These are phyloP conservation scores for Pichia scutulata DNA, from an alignment of 805 yeast species.

Conservation along the genomic window DNA sequence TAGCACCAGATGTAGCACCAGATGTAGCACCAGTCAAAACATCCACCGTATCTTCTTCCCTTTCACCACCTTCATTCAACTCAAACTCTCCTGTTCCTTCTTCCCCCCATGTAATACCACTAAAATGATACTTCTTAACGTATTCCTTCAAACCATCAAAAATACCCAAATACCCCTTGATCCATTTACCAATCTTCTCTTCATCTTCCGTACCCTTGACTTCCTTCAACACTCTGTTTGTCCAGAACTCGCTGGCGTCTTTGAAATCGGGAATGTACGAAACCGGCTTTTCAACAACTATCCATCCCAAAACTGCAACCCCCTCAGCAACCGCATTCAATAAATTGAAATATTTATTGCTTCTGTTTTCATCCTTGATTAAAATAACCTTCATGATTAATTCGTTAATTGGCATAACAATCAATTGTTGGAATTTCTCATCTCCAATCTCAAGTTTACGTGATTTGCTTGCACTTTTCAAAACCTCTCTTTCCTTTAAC, in stretches of 20 bases:
- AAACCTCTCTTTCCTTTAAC: conserved; percentile 47
- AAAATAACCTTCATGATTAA: conserved; percentile 49
- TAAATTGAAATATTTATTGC: conserved; percentile 56
- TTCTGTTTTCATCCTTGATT: conserved; percentile 69
- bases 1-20: conserved; percentile 21
- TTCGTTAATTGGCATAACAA: conserved; percentile 58
- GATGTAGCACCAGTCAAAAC: conserved; percentile 14
- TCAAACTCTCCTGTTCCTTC: too few relatives aligned
- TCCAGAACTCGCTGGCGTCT: conserved; percentile 91
- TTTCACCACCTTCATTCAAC: conserved; percentile 40
- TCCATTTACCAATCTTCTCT: conserved; percentile 58
- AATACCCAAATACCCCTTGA: conserved; percentile 49
- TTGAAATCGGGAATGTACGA: conserved; percentile 72
- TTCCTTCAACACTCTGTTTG: conserved; percentile 83
- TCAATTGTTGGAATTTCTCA: conserved; percentile 43
- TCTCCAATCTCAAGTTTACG: conserved; percentile 57
- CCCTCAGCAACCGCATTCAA: conserved; percentile 86
- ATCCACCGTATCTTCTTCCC: conserved; percentile 9
- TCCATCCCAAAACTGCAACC: conserved; percentile 87
- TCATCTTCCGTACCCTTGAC: conserved; percentile 54
- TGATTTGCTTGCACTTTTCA: conserved; percentile 50
- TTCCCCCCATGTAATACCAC: conserved; percentile 79
- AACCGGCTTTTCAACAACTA: conserved; percentile 67
- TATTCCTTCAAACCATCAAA: conserved; percentile 66
- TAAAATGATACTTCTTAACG: conserved; percentile 68